Base-by-base conservation (phyloP, 441 rosid genomes). In the Erysimum cheiri region DNA sequence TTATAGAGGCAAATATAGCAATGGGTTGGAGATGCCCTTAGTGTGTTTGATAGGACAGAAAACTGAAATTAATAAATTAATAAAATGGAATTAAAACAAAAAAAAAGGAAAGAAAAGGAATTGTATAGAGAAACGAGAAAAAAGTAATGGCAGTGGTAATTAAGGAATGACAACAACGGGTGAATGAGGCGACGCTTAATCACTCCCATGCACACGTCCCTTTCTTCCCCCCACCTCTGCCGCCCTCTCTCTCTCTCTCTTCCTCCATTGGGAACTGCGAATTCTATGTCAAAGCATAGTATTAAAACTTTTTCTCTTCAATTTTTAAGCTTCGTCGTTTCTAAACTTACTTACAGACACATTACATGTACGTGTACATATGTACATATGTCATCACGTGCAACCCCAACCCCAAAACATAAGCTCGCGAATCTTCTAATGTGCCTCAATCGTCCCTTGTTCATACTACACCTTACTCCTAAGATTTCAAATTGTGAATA, bases 181-280 rank as follows among this genome's bases (percentile, higher is more conserved):
- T 91, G 97, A 89, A 81, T 88, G 95, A 83, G 77, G 73, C 85
- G 85, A 87, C 85, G 92, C 84, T 77, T 84, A 81, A 86, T 81
- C 83, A 74, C 80, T 78, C 80, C 77, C 93, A 86, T 91, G 96
- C 96, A 89, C 80, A 82, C 86, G 97, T 91, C 97, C 85, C 88
- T 91, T 91, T 89, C 97, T 81, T 73, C 84, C 85, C 84, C 89
- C 89, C 88, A 83, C 89, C 83, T 80, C 89, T 81, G 82, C 90
- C 88, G 82, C 85, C 83, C 73, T n/a, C 26, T 19, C 52, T 4
- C 5, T 41, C 54, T 28, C 78, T 29, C 60, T 37, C 77, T 24
- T 47, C 56, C 69, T 77, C 78, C 75, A 44, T 80, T 52, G 89
- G 88, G 87, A 85, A 85, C 59, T 78, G 76, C 78, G 77, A 83